Base-by-base conservation (phyloP, 306 rosid genomes). In the Prunus persica region DNA sequence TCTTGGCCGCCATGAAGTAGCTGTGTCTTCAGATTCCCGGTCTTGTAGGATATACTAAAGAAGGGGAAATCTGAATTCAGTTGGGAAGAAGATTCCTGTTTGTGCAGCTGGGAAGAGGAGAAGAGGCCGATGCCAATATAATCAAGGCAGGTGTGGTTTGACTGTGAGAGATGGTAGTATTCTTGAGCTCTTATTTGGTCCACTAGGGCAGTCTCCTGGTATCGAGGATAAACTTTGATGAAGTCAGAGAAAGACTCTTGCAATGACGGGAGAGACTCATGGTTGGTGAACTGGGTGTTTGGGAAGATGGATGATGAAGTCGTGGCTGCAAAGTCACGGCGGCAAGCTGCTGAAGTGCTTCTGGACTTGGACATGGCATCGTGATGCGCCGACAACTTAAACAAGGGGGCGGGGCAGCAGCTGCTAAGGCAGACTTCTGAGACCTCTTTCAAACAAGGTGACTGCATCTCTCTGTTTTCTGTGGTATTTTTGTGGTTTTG, bases 101-200 rank as follows among this genome's bases (percentile, higher is more conserved):
- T 74, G 69, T 90, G 94, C 11, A 85, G 66, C 70, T 94, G 98
- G 62, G 86, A 86, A 28, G 86, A 80, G 2, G 97, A 94, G 88
- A 90, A 95, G 58, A 95, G 97, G 71, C 98, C 98, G 61, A 90
- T 88, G 38, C 98, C 98, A 47, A 95, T 88, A 54, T 95, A 95
- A 83, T 95, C 98, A 66, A 92, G 95, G 76, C 97, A 90, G 68
- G 91, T 85, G 24, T 84, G 90, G 41, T 80, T 82, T 12, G 93
- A 84, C 38, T 62, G 64, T 4, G 87, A 78, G 69, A 94, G 97
- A 75, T 92, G 96, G 60, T 75, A 41, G 65, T 92, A 95, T 8
- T 95, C 93, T 22, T 86, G 81, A 62, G 82, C 86, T 86, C 98
- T 80, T 41, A 90, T 84, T 20, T 77, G 82, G 64, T 95, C 98